phyloP scores from a whole-genome alignment of 805 yeast genomes.

The Ogataea henricii region DNA sequence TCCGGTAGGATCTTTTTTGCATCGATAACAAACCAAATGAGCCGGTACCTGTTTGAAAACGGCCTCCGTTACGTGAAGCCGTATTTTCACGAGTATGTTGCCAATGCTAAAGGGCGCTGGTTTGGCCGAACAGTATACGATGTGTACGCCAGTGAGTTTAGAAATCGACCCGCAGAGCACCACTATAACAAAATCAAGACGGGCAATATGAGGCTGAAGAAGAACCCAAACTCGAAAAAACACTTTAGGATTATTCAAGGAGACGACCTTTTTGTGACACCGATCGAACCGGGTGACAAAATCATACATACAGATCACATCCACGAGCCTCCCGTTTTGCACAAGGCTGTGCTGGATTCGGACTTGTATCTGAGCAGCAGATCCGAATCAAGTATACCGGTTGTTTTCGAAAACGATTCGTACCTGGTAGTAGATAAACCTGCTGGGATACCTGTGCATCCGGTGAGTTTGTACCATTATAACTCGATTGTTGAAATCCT shows the following conservation, averaged over 20 bases:
- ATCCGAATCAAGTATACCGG: constrained; percentile 5
- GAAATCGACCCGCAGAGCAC: constrained; percentile 17
- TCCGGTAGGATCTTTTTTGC: too few relatives aligned
- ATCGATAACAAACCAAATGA: not conserved
- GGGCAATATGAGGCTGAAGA: constrained; percentile 24
- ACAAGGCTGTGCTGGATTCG: constrained; percentile 3
- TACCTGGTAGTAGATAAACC: constrained; percentile 51
- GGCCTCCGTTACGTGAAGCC: constrained; percentile 41
- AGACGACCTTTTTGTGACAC: constrained; percentile 23
- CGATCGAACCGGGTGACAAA: constrained; percentile 17
- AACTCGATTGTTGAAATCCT: constrained; percentile 49
- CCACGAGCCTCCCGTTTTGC: constrained; percentile 19
- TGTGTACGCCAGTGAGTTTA: constrained; percentile 37
- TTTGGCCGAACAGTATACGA: constrained; percentile 35
- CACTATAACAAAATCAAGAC: constrained; percentile 10
- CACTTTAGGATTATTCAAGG: constrained; percentile 31
- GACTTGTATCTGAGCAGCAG: not conserved
- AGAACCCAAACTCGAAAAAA: constrained; percentile 28
- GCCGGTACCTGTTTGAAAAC: constrained; percentile 17
- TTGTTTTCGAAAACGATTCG: constrained; percentile 37
- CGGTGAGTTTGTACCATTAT: constrained; percentile 44
- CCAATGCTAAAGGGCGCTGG: constrained; percentile 43
- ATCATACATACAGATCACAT: constrained; percentile 16
- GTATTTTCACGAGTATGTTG: constrained; percentile 34
- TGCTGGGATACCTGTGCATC: constrained; percentile 54